Evolutionary conservation across 176 grass and related monocot species (phyloP), one percentile per base, ranked within the genome.

Genomic region (Hordeum marinum): DNA sequence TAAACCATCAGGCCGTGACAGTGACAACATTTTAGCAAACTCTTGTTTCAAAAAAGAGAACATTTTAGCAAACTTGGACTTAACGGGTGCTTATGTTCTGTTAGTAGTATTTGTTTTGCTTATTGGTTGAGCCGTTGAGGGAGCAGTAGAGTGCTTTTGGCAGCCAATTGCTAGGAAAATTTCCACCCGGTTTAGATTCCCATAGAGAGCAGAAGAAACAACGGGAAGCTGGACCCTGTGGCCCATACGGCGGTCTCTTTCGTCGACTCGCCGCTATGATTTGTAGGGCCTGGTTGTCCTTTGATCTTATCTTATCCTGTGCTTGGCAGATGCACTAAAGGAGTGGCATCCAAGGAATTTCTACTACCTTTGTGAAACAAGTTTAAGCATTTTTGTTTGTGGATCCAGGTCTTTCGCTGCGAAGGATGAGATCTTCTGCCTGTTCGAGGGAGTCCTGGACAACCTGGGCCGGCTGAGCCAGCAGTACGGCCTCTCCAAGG

Each of bases 401-500:
- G 21, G 14, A 42, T 48, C 5, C 86, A 99, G 96, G 88, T 85
- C 89, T 50, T 99, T 99, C 63, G 96, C 96, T 5, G 90, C 88
- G 0, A 96, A 96, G 34, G 93, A 99, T 26, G 93, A 96, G 68
- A 89, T 99, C 63, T 99, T 96, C 87, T 99, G 96, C 90, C 35
- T 99, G 74, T 99, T 99, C 42, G 81, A 96, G 84, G 96, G 96
- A 5, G 82, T 94, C 34, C 81, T 99, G 34, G 94, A 92, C 26
- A 99, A 96, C 71, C 64, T 99, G 21, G 96, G 91, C 0, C 77
- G 84, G 8, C 70, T 96, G 27, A 87, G 79, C 80, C 91, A 95
- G 88, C 96, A 99, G 83, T 96, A 99, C 34, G 96, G 96, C 1
- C 90, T 99, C 20, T 94, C 90, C 40, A 96, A 95, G 91, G 91